A percentile compares a stretch with the other conserved stretches of the same genome.
phyloP scores from a whole-genome alignment of 169 alveolate genomes.

The Eimeria tenella region DNA sequence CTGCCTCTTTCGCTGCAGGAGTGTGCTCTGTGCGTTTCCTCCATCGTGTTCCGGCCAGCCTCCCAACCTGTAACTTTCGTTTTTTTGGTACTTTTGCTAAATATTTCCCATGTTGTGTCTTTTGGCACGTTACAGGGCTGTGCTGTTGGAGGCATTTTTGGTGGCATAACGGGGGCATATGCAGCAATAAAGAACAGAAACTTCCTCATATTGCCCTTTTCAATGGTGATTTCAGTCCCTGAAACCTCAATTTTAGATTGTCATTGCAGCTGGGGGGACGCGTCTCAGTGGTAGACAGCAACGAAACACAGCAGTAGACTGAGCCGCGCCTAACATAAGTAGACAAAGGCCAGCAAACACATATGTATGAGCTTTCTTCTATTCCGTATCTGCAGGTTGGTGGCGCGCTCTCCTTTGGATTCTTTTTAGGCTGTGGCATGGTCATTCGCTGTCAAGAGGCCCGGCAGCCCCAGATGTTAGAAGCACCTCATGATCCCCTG shows the following conservation, averaged over 20 bases:
- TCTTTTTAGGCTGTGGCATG: conserved; percentile 86
- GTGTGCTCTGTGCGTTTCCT: background rate
- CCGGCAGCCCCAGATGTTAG: background rate
- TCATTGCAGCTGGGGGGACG: background rate
- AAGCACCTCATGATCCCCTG: background rate
- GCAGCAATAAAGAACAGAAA: conserved; percentile 89
- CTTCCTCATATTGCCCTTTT: conserved; percentile 89
- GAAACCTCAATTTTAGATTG: background rate
- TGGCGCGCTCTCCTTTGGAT: conserved; percentile 86
- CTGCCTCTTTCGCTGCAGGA: background rate
- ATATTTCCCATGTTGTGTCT: background rate
- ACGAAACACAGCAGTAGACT: background rate
- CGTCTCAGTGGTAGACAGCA: background rate
- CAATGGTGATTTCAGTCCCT: conserved; percentile 82
- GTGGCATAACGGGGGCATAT: conserved; percentile 91
- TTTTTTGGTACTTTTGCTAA: background rate
- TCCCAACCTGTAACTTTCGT: background rate
- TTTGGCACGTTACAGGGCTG: conserved; percentile 86
- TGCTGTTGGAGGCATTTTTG: conserved; percentile 94
- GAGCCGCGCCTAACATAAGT: background rate
- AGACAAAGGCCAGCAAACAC: background rate
- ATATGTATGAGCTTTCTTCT: background rate
- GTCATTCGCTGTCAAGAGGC: conserved; percentile 82
- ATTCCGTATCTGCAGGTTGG: conserved; percentile 78
- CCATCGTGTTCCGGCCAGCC: background rate